Percentiles rank a stretch among this genome's conserved stretches.
Conservation (phyloP, 345 rosid species). For the Psidium friedrichsthalianum region DNA sequence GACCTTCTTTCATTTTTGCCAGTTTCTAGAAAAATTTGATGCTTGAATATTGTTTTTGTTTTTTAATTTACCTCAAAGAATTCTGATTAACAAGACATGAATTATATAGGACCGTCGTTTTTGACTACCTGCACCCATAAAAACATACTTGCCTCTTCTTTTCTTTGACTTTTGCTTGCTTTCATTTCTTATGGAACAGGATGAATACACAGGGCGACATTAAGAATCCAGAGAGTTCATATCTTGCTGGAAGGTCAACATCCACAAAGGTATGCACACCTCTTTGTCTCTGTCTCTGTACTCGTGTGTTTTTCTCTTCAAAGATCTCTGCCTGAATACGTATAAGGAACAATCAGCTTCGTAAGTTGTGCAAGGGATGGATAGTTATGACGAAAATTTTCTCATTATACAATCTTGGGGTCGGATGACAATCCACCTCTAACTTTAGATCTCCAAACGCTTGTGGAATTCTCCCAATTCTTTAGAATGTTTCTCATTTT, state of each 20-base stretch:
- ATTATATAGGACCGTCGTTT: neutral
- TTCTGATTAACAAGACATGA: neutral
- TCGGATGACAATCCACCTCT: neutral
- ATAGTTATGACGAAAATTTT: neutral
- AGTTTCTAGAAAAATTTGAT: neutral
- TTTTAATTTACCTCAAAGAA: neutral
- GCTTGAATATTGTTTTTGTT: neutral
- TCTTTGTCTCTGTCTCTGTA: neutral
- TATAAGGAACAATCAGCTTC: neutral
- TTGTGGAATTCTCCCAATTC: neutral
- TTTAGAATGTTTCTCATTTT: neutral
- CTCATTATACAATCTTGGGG: neutral
- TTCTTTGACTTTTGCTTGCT: neutral
- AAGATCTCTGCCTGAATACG: neutral
- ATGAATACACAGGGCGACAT: constrained; percentile 33
- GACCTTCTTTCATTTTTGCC: neutral
- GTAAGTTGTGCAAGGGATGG: neutral
- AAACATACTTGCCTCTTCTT: neutral
- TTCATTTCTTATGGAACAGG: constrained; percentile 26
- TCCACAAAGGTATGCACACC: constrained; percentile 31
- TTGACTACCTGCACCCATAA: neutral
- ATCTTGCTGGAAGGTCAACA: constrained; percentile 24
- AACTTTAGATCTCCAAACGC: neutral
- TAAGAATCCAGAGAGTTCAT: constrained; percentile 14
- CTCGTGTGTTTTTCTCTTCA: neutral